A percentile compares a stretch with the other conserved stretches of the same genome.
Evolutionary conservation across 2,329 filamentous ascomycete species (phyloP).

Genomic region (Albophoma yamanashiensis): DNA sequence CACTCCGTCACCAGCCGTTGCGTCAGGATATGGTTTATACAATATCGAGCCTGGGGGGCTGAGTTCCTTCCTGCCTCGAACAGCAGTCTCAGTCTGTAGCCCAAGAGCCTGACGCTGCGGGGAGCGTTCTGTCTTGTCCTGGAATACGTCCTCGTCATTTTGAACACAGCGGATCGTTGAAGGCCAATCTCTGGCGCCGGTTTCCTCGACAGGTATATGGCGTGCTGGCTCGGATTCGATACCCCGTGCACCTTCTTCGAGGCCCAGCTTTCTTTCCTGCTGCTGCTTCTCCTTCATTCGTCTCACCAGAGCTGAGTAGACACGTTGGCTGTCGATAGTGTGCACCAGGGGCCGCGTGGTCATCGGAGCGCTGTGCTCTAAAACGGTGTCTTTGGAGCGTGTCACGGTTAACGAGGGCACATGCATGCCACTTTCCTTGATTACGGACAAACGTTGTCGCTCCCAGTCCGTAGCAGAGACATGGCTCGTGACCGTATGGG

Average conservation of each 20-base stretch:
- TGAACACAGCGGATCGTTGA: constrained; percentile 22
- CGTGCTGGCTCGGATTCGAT: constrained; percentile 4
- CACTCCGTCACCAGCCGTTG: constrained; percentile 3
- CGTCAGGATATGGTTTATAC: constrained; percentile 6
- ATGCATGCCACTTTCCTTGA: constrained; percentile 42
- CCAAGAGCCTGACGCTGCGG: background rate
- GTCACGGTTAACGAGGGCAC: constrained; percentile 26
- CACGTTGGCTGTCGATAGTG: constrained; percentile 41
- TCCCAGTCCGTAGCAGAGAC: constrained; percentile 31
- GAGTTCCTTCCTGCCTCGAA: background rate
- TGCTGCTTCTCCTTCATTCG: constrained; percentile 29
- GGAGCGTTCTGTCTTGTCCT: background rate
- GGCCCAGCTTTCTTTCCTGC: constrained; percentile 2
- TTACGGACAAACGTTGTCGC: constrained; percentile 50
- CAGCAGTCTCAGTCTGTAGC: background rate
- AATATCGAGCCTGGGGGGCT: background rate
- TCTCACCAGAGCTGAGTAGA: constrained; percentile 56
- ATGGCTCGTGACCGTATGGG: constrained; percentile 40
- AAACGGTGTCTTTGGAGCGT: constrained; percentile 6
- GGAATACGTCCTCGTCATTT: constrained; percentile 19
- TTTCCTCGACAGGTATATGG: constrained; percentile 7
- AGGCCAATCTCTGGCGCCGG: constrained; percentile 8
- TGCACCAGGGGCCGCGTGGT: background rate
- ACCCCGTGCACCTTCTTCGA: background rate
- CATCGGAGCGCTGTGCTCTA: background rate